These are phyloP conservation scores for Hymenoscyphus salicellus DNA, from an alignment of 2,329 filamentous ascomycete species.

Conservation along the genomic window DNA sequence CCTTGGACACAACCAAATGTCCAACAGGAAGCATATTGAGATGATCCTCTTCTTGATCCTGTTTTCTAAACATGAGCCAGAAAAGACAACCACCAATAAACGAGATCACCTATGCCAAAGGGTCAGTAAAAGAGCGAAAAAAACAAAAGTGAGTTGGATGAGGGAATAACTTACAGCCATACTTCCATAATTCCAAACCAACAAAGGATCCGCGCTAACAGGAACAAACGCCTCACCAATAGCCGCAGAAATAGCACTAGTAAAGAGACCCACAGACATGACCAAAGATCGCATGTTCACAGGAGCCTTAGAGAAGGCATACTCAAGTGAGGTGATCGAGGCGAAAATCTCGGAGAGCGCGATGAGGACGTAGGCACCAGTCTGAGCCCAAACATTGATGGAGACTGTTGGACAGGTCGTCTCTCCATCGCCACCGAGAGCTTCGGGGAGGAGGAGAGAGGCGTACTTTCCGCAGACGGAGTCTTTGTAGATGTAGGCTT, in stretches of 20 bases:
- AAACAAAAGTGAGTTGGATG: no score
- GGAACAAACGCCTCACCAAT: conserved; percentile 66
- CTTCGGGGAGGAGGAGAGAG: conserved; percentile 38
- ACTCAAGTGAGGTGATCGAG: conserved; percentile 67
- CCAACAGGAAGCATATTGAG: conserved; percentile 55
- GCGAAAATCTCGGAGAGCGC: conserved; percentile 60
- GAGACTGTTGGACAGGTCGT: conserved; percentile 45
- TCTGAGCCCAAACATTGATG: conserved; percentile 65
- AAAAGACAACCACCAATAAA: conserved; percentile 61
- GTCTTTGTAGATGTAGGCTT: conserved; percentile 61
- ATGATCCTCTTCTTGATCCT: conserved; percentile 66
- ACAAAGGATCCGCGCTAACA: conserved; percentile 60
- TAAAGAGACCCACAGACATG: conserved; percentile 66
- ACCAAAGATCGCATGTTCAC: conserved; percentile 80
- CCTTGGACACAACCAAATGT: conserved; percentile 19
- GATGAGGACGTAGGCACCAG: conserved; percentile 46
- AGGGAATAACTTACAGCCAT: conserved; percentile 44
- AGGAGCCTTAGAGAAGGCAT: conserved; percentile 74
- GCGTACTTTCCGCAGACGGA: conserved; percentile 53
- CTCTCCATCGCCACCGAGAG: conserved; percentile 44
- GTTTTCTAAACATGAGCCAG: conserved; percentile 64
- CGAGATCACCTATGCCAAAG: conserved; percentile 47
- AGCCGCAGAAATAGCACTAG: conserved; percentile 65
- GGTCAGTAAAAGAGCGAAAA: no score
- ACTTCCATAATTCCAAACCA: conserved; percentile 69